These are phyloP conservation scores for Tulasnella sp. DNA, from an alignment of 768 basidiomycete genomes.

Conservation along the genomic window DNA sequence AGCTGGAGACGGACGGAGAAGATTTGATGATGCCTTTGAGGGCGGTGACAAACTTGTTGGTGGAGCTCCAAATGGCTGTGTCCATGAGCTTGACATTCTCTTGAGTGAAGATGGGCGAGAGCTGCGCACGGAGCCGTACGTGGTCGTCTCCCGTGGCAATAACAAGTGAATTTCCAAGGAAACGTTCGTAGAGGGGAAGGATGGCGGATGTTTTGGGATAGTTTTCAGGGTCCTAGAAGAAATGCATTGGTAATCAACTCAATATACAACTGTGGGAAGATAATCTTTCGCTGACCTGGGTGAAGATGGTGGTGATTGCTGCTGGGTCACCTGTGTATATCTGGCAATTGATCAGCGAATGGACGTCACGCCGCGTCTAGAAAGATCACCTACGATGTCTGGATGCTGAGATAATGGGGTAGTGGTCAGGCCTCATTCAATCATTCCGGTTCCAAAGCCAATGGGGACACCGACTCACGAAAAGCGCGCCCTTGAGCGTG, in stretches of 20 bases:
- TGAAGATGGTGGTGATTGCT: constrained; percentile 20
- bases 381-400: no score
- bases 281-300: no score
- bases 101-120: constrained; percentile 21
- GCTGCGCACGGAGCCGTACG: constrained; percentile 21
- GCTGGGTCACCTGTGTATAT: constrained; percentile 21
- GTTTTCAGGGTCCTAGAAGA: background rate
- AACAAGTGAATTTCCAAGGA: constrained; percentile 29
- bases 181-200: constrained; percentile 27
- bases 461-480: no score
- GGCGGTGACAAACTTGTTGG: constrained; percentile 5
- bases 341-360: no score
- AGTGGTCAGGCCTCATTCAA: no score
- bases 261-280: no score
- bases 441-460: no score
- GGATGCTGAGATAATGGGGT: no score
- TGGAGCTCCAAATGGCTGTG: constrained; percentile 12
- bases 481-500: constrained; percentile 6
- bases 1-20: no score
- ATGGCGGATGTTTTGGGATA: constrained; percentile 21
- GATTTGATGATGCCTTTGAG: constrained; percentile 1
- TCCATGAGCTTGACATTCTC: constrained; percentile 14
- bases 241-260: no score
- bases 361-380: no score
- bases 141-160: constrained; percentile 34